Evolutionary conservation across 148 eudicot species (phyloP).

Genomic region (Vaccinium corymbosum): DNA sequence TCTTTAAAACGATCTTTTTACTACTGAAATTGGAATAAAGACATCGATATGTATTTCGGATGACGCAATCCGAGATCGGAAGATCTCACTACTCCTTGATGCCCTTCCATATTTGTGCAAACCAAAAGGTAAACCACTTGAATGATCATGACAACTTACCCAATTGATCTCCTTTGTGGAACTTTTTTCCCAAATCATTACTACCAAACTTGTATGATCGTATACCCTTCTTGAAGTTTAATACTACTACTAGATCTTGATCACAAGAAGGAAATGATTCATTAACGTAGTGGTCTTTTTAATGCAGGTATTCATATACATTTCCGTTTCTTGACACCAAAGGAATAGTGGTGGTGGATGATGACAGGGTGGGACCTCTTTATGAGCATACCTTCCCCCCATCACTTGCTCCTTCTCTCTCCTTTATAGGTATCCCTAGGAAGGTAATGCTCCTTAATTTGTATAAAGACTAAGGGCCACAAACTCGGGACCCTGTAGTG

Average conservation of each 20-base stretch:
- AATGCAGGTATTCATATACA: slow-evolving; percentile 58
- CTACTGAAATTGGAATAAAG: too few relatives aligned
- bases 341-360: slow-evolving; percentile 67
- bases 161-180: background rate
- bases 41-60: too few relatives aligned
- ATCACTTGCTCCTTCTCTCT: slow-evolving; percentile 71
- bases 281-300: background rate
- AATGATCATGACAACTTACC: slow-evolving; percentile 8
- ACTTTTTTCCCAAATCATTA: background rate
- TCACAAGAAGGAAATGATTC: background rate
- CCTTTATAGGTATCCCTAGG: slow-evolving; percentile 66
- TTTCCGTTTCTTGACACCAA: slow-evolving; percentile 90
- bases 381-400: slow-evolving; percentile 84
- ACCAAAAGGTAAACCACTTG: slow-evolving; percentile 7
- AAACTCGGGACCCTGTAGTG: too few relatives aligned
- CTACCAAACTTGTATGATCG: slow-evolving; percentile 13
- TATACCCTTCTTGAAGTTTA: slow-evolving; percentile 14
- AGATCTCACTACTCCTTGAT: too few relatives aligned
- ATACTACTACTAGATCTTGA: background rate
- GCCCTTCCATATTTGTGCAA: too few relatives aligned
- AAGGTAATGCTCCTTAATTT: slow-evolving; percentile 40
- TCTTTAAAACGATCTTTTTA: too few relatives aligned
- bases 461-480: too few relatives aligned
- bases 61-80: too few relatives aligned
- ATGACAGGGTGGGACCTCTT: slow-evolving; percentile 74